phyloP scores from a whole-genome alignment of 169 alveolate species.

The Eimeria praecox region DNA sequence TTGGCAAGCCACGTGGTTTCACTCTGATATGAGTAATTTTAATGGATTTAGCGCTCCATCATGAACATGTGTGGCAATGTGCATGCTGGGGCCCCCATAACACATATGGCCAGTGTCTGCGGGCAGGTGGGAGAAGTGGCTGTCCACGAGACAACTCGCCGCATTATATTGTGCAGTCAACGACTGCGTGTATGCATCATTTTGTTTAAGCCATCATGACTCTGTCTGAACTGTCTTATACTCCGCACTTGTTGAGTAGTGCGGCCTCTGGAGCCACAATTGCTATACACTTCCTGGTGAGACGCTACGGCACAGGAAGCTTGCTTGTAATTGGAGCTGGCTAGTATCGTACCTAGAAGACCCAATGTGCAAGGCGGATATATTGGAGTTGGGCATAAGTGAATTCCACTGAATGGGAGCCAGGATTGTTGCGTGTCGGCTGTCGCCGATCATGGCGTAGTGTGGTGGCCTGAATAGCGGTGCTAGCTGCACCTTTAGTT shows the following conservation, averaged over 20 bases:
- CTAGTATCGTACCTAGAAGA: neutral
- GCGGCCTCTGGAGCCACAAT: neutral
- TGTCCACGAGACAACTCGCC: neutral
- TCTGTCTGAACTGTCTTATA: neutral
- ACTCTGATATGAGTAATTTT: neutral
- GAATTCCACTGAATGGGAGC: neutral
- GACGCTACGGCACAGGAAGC: neutral
- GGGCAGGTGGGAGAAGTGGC: neutral
- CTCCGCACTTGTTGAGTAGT: neutral
- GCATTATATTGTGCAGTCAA: neutral
- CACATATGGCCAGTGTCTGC: neutral
- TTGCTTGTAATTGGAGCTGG: neutral
- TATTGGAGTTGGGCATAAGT: neutral
- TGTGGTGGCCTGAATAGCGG: too few species aligned
- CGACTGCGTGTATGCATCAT: neutral
- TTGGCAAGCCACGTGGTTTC: neutral
- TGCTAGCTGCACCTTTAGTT: too few species aligned
- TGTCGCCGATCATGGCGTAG: too few species aligned
- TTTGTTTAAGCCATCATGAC: neutral
- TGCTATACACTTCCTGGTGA: neutral
- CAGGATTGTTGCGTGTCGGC: neutral
- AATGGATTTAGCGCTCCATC: neutral
- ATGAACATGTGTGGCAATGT: neutral
- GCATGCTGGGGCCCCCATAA: neutral
- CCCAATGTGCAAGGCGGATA: neutral